Evolutionary conservation across 2,329 filamentous ascomycete species (phyloP), one percentile per base, ranked within the genome.

Genomic region (Colletotrichum tabaci): DNA sequence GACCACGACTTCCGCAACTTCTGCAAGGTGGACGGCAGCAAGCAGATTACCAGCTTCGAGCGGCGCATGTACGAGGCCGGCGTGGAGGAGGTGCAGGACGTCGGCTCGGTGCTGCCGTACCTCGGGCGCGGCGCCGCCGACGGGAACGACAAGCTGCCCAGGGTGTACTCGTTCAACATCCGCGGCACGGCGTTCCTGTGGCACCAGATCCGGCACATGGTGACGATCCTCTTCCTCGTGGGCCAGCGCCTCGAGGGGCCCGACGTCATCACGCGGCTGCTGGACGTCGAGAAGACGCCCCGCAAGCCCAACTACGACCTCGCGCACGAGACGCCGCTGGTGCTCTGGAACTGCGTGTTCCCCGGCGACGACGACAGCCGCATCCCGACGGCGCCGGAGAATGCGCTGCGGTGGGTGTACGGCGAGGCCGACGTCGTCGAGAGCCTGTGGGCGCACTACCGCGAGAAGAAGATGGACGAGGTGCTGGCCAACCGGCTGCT

Each of bases 191-290:
- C 95, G 2, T 99, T 99, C 82, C 84, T 99, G 57, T 99, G 96
- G 96, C 96, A 99, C 83, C 96, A 99, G 84, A 97, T 99, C 75
- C 91, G 96, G 30, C 94, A 96, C 84, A 95, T 99, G 90, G 91
- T 97, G n/a, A 90, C 92, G 18, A 86, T 98, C 8, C 85, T 99
- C n/a, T 98, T 99, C 84, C 86, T 96, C 13, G 91, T 98, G 10
- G 96, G 94, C 38, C 96, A 99, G 83, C 91, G 94, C 0, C 88
- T 97, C 18, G 96, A 99, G 80, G 80, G 86, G 38, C 93, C 95
- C 0, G 88, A 88, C 0, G 83, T 98, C 16, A 86, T 98, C 53
- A 87, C 90, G 62, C 87, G 92, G 30, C 86, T 99, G 52, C 87
- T 99, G 35, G 93, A 98, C 79, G 85, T 93, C 10, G 77, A 84